Percentiles rank a stretch among this genome's conserved stretches.
Conservation (phyloP, 352 stramenopile species). For the Globisporangium uncinulatum region DNA sequence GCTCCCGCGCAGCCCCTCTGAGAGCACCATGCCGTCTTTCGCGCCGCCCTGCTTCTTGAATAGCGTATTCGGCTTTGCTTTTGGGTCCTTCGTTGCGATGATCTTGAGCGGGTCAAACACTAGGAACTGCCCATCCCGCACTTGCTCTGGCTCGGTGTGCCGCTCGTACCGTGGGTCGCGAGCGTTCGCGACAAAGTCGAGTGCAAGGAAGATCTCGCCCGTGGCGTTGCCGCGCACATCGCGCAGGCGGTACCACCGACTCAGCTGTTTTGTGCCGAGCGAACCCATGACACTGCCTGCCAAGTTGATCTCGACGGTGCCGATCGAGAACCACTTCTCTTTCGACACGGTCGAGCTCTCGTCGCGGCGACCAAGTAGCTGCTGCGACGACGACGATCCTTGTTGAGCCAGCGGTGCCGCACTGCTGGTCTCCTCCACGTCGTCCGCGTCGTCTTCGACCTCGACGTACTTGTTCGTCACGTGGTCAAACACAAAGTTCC, state of each 20-base stretch:
- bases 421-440: slow-evolving; percentile 18
- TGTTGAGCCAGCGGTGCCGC: slow-evolving; percentile 8
- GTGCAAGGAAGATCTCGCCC: slow-evolving; percentile 76
- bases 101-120: slow-evolving; percentile 87
- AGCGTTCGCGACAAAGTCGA: slow-evolving; percentile 69
- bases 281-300: slow-evolving; percentile 83
- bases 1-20: slow-evolving; percentile 65
- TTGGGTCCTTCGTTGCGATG: slow-evolving; percentile 44
- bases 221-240: slow-evolving; percentile 75
- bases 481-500: slow-evolving; percentile 84
- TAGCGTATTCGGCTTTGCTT: slow-evolving; percentile 21
- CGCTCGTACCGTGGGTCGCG: slow-evolving; percentile 23
- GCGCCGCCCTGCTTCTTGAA: slow-evolving; percentile 4
- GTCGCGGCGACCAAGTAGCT: slow-evolving; percentile 25
- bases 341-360: slow-evolving; percentile 51
- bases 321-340: slow-evolving; percentile 71
- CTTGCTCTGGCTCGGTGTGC: slow-evolving; percentile 57
- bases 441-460: slow-evolving; percentile 62
- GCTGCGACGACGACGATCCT: slow-evolving; percentile 10
- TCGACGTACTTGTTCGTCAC: slow-evolving; percentile 85
- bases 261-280: slow-evolving; percentile 56
- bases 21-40: slow-evolving; percentile 67
- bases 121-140: slow-evolving; percentile 78
- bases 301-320: slow-evolving; percentile 79
- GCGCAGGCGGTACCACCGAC: slow-evolving; percentile 80